Evolutionary conservation across 2,329 filamentous ascomycete genomes (phyloP).

Genomic region (Parascedosporium putredinis): DNA sequence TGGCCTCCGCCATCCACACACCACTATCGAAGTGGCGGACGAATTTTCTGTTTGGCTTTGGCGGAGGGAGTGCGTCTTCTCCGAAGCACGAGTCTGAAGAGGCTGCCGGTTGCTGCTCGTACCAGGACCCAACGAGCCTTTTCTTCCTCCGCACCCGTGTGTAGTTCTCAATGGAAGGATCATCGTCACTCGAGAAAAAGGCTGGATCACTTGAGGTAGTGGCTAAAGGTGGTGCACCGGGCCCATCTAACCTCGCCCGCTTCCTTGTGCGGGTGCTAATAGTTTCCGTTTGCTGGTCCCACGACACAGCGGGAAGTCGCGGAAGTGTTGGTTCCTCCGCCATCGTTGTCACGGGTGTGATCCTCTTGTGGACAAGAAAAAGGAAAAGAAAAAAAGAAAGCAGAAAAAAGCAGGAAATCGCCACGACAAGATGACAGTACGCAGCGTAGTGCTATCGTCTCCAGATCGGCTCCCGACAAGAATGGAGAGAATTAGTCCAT

Average conservation of each 20-base stretch:
- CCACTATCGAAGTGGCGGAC: slow-evolving; percentile 56
- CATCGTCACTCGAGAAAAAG: slow-evolving; percentile 63
- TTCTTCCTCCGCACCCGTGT: slow-evolving; percentile 43
- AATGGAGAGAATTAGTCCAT: too few relatives aligned
- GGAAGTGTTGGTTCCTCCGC: slow-evolving; percentile 32
- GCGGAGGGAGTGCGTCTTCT: slow-evolving; percentile 23
- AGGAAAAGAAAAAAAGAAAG: not conserved
- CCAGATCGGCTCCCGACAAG: too few relatives aligned
- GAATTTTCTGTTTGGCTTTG: slow-evolving; percentile 40
- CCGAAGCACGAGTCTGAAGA: slow-evolving; percentile 38
- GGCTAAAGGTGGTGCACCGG: slow-evolving; percentile 23
- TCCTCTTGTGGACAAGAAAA: not conserved
- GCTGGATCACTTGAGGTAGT: slow-evolving; percentile 60
- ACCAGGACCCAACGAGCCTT: slow-evolving; percentile 59
- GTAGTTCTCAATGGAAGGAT: slow-evolving; percentile 57
- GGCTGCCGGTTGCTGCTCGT: slow-evolving; percentile 41
- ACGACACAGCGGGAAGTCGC: slow-evolving; percentile 25
- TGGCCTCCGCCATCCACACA: slow-evolving; percentile 52
- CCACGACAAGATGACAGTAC: too few relatives aligned
- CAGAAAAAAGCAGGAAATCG: not conserved
- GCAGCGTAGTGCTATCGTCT: not conserved
- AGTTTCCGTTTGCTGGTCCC: slow-evolving; percentile 27
- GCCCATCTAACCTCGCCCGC: slow-evolving; percentile 22
- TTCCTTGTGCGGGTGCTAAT: slow-evolving; percentile 28
- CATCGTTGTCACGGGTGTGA: slow-evolving; percentile 16